Evolutionary conservation across 2,329 filamentous ascomycete genomes (phyloP), one percentile per base, ranked within the genome.

Genomic region (Botryotinia narcissicola): DNA sequence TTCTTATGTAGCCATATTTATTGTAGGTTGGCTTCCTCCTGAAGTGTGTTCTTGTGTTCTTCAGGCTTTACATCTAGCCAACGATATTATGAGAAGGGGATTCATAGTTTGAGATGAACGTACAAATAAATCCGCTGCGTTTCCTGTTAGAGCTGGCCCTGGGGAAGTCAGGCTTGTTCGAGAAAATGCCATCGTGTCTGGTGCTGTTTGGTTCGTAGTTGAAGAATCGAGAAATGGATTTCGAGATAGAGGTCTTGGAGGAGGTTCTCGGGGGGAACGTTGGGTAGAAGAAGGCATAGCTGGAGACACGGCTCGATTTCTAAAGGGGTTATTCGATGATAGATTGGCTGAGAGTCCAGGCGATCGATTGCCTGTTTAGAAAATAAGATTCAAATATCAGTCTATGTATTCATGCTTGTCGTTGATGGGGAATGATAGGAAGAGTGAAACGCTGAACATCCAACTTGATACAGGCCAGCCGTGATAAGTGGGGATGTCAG

Each of bases 91-190:
- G 35, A 40, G 16, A 67, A 54, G 35, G 37, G 10, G 5, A 22
- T 29, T 62, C n/a, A 35, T 61, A 35, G n/a, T 32, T 25, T 32
- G 32, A 22, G 42, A 46, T 72, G 32, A 62, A 92, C 92, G 81
- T 91, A 94, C 92, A 85, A 94, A 94, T 74, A 94, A 87, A 75
- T 94, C 91, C 77, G 92, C 90, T 67, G 90, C 88, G 73, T 89
- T 86, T 70, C 83, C 84, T 77, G 83, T 83, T 74, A 81, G 75
- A 74, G 81, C 79, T 78, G 83, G 81, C 73, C 82, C 83, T 75
- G 86, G 83, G 79, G 84, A 72, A 35, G 63, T 71, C 25, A 73
- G 54, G 35, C 74, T 84, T 69, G 85, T 84, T 73, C 60, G 60
- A 42, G 83, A 78, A 72, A 83, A 82, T 67, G 87, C 82, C 87